These are phyloP conservation scores for Microsporum ferrugineum DNA, from an alignment of 2,329 filamentous ascomycete species.

Conservation along the genomic window DNA sequence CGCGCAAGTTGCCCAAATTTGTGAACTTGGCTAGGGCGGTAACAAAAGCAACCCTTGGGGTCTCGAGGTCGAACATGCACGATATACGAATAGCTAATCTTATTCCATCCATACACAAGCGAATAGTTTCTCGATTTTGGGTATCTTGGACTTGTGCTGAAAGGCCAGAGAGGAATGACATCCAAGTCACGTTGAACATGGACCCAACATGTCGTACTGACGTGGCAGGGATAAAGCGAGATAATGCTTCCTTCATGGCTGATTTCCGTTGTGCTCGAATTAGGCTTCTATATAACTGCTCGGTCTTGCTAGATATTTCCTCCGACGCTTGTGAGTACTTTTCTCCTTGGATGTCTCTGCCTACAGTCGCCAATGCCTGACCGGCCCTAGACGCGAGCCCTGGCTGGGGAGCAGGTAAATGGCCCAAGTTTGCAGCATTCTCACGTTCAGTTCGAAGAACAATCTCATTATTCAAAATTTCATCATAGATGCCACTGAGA, in stretches of 20 bases:
- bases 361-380: constrained; percentile 81
- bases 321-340: constrained; percentile 92
- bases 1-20: constrained; percentile 87
- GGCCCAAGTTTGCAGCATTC: constrained; percentile 68
- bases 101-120: constrained; percentile 87
- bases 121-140: constrained; percentile 84
- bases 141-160: constrained; percentile 89
- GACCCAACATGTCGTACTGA: constrained; percentile 91
- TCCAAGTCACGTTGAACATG: constrained; percentile 99
- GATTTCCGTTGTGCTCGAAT: constrained; percentile 81
- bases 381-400: constrained; percentile 74
- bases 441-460: constrained; percentile 87
- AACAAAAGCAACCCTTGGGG: constrained; percentile 89
- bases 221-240: constrained; percentile 77
- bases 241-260: constrained; percentile 54
- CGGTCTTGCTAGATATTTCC: constrained; percentile 71
- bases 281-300: constrained; percentile 85
- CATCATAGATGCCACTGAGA: constrained; percentile 76
- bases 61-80: constrained; percentile 84
- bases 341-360: constrained; percentile 81
- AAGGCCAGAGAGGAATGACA: constrained; percentile 93
- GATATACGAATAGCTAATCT: constrained; percentile 87
- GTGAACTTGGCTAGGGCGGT: constrained; percentile 86
- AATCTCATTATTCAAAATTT: constrained; percentile 85
- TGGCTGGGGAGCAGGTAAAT: constrained; percentile 45